Base-by-base conservation (phyloP, 306 rosid species). In the Citrullus mucosospermus region DNA sequence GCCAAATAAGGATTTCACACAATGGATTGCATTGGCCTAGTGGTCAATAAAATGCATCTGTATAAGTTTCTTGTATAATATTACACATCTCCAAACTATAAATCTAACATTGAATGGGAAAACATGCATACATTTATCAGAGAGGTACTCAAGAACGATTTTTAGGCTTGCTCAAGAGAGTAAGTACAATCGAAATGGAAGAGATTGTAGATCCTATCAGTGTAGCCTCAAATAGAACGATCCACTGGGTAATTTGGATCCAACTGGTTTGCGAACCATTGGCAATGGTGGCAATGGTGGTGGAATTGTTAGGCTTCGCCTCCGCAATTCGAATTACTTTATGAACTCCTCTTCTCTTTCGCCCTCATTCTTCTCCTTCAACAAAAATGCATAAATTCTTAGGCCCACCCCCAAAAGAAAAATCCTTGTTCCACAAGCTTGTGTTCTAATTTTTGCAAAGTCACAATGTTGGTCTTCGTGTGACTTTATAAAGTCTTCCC, bases 271-370 rank as follows among this genome's bases (percentile, higher is more conserved):
- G 54, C 3, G 17, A 50, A 50, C 54, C 6, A 50, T 13, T 50
- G 54, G 16, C 54, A 50, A 67, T 16, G 54, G 61, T 36, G 80
- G 18, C 22, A 60, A 75, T 16, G 54, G 50, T 16, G 53, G 78
- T 16, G 54, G 61, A n/a, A 63, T 63, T 71, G 48, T 18, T 71
- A 71, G 85, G 38, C 74, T 67, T 83, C 36, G 44, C 83, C 76
- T 77, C 89, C 34, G 80, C 85, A 87, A 83, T 85, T 77, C 22
- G 79, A 68, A 22, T 73, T 15, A 54, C 32, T 55, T 74, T 50
- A 65, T 50, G 38, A 73, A 65, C 59, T 22, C 53, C 44, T 46
- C 80, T 44, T 9, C 65, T 36, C 56, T 14, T 46, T 67, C 53
- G 81, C 81, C 67, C 15, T 34, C 81, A 51, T 78, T 46, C 75